Evolutionary conservation across 2,329 filamentous ascomycete species (phyloP).

Genomic region (Scolecobasidium constrictum): DNA sequence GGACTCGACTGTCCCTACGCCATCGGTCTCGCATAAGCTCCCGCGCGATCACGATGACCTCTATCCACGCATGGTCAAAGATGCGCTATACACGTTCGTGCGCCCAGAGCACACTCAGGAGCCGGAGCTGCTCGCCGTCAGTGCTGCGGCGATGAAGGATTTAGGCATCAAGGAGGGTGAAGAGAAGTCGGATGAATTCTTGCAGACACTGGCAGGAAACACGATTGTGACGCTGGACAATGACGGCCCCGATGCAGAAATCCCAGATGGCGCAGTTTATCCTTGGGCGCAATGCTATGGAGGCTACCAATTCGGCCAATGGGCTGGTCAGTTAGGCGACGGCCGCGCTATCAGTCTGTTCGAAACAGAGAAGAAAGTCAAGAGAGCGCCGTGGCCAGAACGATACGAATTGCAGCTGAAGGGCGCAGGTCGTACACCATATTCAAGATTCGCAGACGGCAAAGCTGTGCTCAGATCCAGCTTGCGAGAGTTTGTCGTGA

Average conservation of each 20-base stretch:
- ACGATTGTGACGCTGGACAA: slow-evolving; percentile 70
- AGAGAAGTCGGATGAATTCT: slow-evolving; percentile 62
- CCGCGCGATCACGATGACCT: slow-evolving; percentile 56
- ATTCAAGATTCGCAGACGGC: slow-evolving; percentile 92
- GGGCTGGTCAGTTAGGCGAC: slow-evolving; percentile 93
- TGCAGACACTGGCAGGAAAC: slow-evolving; percentile 69
- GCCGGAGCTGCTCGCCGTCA: slow-evolving; percentile 73
- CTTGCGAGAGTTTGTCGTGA: slow-evolving; percentile 89
- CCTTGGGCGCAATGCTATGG: slow-evolving; percentile 99
- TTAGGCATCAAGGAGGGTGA: slow-evolving; percentile 65
- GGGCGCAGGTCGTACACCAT: slow-evolving; percentile 85
- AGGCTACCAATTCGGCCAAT: slow-evolving; percentile 63
- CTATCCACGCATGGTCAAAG: slow-evolving; percentile 70
- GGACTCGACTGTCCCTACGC: slow-evolving; percentile 70
- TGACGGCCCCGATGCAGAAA: slow-evolving; percentile 39
- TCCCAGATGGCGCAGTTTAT: slow-evolving; percentile 60
- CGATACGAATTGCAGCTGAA: slow-evolving; percentile 91
- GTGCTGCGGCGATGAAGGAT: slow-evolving; percentile 65
- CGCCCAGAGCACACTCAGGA: slow-evolving; percentile 61
- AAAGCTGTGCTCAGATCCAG: slow-evolving; percentile 87
- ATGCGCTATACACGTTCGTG: slow-evolving; percentile 83
- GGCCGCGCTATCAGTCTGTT: slow-evolving; percentile 91
- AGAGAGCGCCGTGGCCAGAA: slow-evolving; percentile 22
- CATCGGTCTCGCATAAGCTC: slow-evolving; percentile 68
- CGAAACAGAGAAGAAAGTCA: slow-evolving; percentile 71